Base-by-base conservation (phyloP, 129 eudicot species). In the Flaveria brownii region DNA sequence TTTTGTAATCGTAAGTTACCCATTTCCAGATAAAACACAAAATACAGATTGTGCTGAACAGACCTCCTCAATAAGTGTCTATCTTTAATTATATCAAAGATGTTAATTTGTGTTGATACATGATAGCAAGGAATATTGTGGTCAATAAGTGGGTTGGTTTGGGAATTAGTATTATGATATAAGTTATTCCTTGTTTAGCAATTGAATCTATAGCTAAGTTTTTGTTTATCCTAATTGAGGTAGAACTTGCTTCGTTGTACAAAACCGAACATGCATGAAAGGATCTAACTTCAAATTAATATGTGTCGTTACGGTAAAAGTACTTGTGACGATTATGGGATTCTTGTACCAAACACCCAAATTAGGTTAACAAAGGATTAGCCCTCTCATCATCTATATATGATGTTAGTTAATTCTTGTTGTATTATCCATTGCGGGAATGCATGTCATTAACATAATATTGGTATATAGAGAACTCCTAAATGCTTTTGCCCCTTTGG, bases 181-280 rank as follows among this genome's bases (percentile, higher is more conserved):
- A 17, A 49, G 39, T 23, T 54, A 75, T 50, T 46, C 20, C 33
- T 15, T 42, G 60, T 13, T 25, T 69, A 39, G 55, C 5, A 43
- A 11, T 11, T 71, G 75, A 78, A 78, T 59, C 59, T n/a, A 2
- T 59, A 71, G 15, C 5, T 62, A 60, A 50, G 15, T 79, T 71
- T 71, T 63, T 71, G 78, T 23, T 71, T 62, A 79, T 73, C 73
- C 78, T 72, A 79, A 72, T 72, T 79, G 78, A 52, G 83, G 83
- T 64, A 36, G 67, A 63, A 79, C 83, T 72, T 79, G 78, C 78
- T 72, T 78, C 67, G 20, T 72, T 74, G 23, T 18, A 8, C 23
- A 30, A 43, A 60, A 60, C 45, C 30, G 2, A 59, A 59, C 65
- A 46, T 1, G 76, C 65, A 46, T 1, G 76, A 57, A 70, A 71